These are phyloP conservation scores for Pecoramyces ruminantium DNA, from an alignment of 192 early-diverging fungal genomes.

Conservation along the genomic window DNA sequence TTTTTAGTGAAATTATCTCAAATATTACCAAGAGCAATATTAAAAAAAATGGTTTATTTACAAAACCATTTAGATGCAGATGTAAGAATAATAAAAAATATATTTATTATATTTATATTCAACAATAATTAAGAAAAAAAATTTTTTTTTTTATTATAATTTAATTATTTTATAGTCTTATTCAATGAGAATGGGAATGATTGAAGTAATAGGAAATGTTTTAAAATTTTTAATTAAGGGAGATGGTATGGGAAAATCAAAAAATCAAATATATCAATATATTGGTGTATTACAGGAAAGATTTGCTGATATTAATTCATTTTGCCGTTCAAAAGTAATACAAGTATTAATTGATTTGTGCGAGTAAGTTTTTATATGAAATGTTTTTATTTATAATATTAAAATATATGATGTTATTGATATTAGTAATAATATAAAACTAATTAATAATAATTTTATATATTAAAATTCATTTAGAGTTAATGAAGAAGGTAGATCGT, in stretches of 20 bases:
- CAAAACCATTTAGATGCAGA: constrained; percentile 77
- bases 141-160: too few relatives aligned
- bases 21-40: constrained; percentile 55
- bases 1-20: constrained; percentile 76
- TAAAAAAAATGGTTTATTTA: constrained; percentile 79
- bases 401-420: too few relatives aligned
- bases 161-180: too few relatives aligned
- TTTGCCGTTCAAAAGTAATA: constrained; percentile 71
- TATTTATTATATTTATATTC: constrained; percentile 4
- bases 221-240: constrained; percentile 57
- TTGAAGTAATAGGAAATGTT: constrained; percentile 78
- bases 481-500: constrained; percentile 12
- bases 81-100: constrained; percentile 19
- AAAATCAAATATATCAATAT: constrained; percentile 60
- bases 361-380: constrained; percentile 39
- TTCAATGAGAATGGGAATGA: constrained; percentile 64
- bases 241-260: constrained; percentile 16
- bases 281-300: constrained; percentile 86
- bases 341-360: constrained; percentile 66
- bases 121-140: too few relatives aligned
- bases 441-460: too few relatives aligned
- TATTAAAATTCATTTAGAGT: constrained; percentile 40
- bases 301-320: constrained; percentile 75
- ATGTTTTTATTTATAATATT: too few relatives aligned
- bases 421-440: too few relatives aligned